Percentiles rank a stretch among this genome's conserved stretches.
Conservation (phyloP, 768 basidiomycete species). For the Suillus subaureus region DNA sequence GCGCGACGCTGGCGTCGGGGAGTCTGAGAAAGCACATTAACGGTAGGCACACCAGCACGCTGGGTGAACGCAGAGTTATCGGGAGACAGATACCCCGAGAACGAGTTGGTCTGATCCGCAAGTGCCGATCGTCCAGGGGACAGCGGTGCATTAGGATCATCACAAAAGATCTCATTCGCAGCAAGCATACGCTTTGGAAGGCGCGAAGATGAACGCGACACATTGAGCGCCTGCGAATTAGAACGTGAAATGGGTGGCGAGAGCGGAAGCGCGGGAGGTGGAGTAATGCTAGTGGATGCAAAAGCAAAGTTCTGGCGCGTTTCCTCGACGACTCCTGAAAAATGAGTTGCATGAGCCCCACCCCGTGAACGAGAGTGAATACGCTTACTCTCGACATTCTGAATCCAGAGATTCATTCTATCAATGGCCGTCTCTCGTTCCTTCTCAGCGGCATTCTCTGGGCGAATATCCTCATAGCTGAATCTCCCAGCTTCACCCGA, state of each 20-base stretch:
- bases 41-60: conserved; percentile 17
- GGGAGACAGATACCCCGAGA: conserved; percentile 21
- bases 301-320: conserved; percentile 65
- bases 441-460: conserved; percentile 10
- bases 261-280: conserved; percentile 65
- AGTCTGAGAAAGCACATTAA: conserved; percentile 30
- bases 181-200: conserved; percentile 64
- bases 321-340: conserved; percentile 78
- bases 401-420: conserved; percentile 81
- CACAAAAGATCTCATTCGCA: conserved; percentile 69
- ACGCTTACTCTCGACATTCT: conserved; percentile 77
- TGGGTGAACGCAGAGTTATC: conserved; percentile 24
- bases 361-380: not conserved
- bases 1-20: conserved; percentile 49
- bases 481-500: conserved; percentile 36
- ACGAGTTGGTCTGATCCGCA: conserved; percentile 23
- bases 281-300: conserved; percentile 48
- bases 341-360: conserved; percentile 14
- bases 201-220: conserved; percentile 42
- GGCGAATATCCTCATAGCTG: conserved; percentile 37
- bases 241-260: conserved; percentile 53
- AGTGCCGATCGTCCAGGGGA: conserved; percentile 20
- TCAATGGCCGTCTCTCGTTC: conserved; percentile 44
- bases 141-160: conserved; percentile 20
- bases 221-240: conserved; percentile 36